Base-by-base conservation (phyloP, 352 stramenopile genomes). In the Phytopythium cucurbitacearum region DNA sequence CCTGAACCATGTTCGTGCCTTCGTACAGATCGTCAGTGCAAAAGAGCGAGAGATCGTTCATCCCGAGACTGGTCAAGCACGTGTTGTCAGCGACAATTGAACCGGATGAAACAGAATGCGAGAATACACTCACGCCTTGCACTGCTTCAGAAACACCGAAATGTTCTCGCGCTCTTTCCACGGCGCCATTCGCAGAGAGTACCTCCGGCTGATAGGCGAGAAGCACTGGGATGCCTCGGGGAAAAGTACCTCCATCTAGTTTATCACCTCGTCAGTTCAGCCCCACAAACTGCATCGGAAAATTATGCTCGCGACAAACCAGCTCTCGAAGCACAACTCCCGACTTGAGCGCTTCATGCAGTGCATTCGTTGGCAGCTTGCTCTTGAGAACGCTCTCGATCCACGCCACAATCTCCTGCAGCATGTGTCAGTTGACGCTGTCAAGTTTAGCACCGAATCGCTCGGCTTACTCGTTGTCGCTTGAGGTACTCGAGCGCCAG, bases 111-210 rank as follows among this genome's bases (percentile, higher is more conserved):
- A 43, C 43, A 28, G 8, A 11, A 2, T 2, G 21, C 2, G 21
- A 54, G 5, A 3, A 21, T 41, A 21, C 5, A 74, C 76, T 33
- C 62, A 90, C 83, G 73, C 80, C 63, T 89, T 87, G 73, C 80
- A 93, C 34, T 89, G 80, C 52, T 83, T 74, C 42, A 93, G 69
- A 52, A 91, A 93, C 34, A 93, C 69, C 0, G 80, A 85, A 42
- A 91, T 93, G 51, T 93, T 91, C 52, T 93, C 83, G 4, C 83
- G 66, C 53, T 93, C 83, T 52, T 91, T 93, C 83, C 83, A 93
- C 35, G 83, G 80, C 33, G 83, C 83, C 79, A 91, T 87, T 33
- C 65, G 67, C 35, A 60, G 60, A 32, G 67, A 77, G 68, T 91
- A 93, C 5, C 72, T 85, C 16, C 83, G 80, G 38, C 76, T 91